Percentiles rank a stretch among this genome's conserved stretches.
Conservation (phyloP, 495 filamentous ascomycete species). For the Daldinia childiae region DNA sequence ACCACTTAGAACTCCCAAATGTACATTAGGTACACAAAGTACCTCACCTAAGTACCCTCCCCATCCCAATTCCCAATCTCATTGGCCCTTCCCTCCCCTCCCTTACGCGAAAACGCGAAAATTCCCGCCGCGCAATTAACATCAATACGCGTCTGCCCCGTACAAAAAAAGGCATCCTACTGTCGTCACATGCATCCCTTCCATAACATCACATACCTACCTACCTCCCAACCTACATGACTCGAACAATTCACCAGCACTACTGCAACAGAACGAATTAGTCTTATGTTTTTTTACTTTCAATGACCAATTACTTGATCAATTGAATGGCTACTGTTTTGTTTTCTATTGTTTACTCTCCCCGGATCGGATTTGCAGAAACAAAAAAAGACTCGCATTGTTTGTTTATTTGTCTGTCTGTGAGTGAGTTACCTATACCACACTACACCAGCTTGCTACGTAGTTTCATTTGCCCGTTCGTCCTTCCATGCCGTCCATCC, state of each 20-base stretch:
- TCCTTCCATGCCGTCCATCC: not conserved
- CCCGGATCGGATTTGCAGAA: not conserved
- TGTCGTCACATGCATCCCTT: not conserved
- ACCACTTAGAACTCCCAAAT: not conserved
- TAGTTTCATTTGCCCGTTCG: not conserved
- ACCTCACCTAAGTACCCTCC: not conserved
- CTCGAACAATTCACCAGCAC: not conserved
- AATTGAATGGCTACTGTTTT: not conserved
- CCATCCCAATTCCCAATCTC: not conserved
- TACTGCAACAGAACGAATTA: not conserved
- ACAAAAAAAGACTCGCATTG: conserved; percentile 1
- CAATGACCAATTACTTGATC: not conserved
- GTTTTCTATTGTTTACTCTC: not conserved
- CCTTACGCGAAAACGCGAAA: not conserved
- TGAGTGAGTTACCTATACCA: not conserved
- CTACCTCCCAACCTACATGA: not conserved
- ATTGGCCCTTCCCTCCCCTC: not conserved
- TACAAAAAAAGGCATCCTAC: conserved; percentile 2
- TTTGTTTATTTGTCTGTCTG: conserved; percentile 1
- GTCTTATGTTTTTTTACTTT: not conserved
- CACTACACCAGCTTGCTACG: not conserved
- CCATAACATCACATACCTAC: not conserved
- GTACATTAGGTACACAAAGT: conserved; percentile 1
- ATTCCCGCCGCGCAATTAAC: not conserved
- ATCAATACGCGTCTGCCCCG: not conserved